phyloP scores from a whole-genome alignment of 75 land plant genomes.

The Cunninghamia lanceolata region DNA sequence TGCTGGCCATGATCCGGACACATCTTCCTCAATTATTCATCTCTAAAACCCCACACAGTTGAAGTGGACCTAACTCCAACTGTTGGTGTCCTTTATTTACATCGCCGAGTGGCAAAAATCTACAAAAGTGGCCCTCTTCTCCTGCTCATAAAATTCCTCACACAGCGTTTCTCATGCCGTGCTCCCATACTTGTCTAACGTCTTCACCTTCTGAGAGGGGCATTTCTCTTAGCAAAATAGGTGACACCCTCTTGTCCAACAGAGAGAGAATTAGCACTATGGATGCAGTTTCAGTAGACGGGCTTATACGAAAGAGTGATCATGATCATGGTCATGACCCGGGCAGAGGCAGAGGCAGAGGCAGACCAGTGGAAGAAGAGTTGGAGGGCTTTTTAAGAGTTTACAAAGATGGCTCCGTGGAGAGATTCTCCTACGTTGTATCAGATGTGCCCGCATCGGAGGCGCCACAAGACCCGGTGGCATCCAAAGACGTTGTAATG shows the following conservation, averaged over 20 bases:
- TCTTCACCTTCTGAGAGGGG: background rate
- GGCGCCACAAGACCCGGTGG: slow-evolving; percentile 18
- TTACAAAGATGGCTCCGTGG: slow-evolving; percentile 46
- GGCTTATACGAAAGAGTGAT: background rate
- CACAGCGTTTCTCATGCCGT: background rate
- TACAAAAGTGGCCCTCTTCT: background rate
- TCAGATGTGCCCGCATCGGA: slow-evolving; percentile 21
- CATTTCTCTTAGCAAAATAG: background rate
- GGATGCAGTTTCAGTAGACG: background rate
- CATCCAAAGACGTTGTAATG: background rate
- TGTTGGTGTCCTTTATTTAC: no score
- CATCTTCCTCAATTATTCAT: no score
- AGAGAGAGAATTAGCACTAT: background rate
- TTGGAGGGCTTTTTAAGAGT: slow-evolving; percentile 47
- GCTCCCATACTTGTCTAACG: background rate
- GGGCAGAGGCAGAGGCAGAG: background rate
- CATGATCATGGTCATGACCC: background rate
- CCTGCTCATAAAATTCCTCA: no score
- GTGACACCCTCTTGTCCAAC: background rate
- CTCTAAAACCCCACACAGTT: no score
- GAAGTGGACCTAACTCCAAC: no score
- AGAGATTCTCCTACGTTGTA: slow-evolving; percentile 30
- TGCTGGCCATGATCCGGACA: no score
- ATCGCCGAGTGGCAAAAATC: no score
- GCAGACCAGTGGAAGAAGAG: slow-evolving; percentile 27